phyloP scores from a whole-genome alignment of 352 stramenopile genomes.

The Peronospora belbahrii region DNA sequence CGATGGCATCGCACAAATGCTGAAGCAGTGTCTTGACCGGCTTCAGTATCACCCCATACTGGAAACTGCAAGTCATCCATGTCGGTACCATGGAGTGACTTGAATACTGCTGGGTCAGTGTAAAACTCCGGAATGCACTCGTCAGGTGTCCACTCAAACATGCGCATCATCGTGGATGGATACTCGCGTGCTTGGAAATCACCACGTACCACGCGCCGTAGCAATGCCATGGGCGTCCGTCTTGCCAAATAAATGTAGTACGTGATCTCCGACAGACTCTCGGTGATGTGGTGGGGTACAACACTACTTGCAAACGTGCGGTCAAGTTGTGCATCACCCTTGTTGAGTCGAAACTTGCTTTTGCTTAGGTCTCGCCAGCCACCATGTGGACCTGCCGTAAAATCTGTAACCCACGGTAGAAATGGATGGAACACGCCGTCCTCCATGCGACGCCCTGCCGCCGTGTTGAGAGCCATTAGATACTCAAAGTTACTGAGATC shows the following conservation, averaged over 20 bases:
- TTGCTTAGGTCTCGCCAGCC: conserved; percentile 87
- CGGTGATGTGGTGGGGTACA: conserved; percentile 90
- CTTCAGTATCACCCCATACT: conserved; percentile 51
- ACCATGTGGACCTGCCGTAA: conserved; percentile 34
- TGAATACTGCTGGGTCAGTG: conserved; percentile 80
- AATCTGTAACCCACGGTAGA: conserved; percentile 94
- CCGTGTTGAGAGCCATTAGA: conserved; percentile 87
- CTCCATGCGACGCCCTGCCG: conserved; percentile 76
- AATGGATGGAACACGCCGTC: conserved; percentile 87
- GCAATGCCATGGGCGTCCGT: conserved; percentile 78
- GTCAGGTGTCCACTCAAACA: conserved; percentile 94
- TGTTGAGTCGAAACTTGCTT: conserved; percentile 93
- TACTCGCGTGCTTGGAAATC: conserved; percentile 94
- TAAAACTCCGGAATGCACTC: conserved; percentile 96
- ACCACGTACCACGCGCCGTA: conserved; percentile 82
- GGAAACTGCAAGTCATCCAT: conserved; percentile 76
- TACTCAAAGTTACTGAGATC: conserved; percentile 92
- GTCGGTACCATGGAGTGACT: conserved; percentile 57
- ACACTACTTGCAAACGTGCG: conserved; percentile 83
- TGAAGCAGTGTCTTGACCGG: conserved; percentile 10
- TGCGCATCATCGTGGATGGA: conserved; percentile 76
- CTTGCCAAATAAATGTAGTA: conserved; percentile 94
- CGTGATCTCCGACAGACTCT: conserved; percentile 93
- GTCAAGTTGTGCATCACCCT: conserved; percentile 90
- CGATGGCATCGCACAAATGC: conserved; percentile 89